Base-by-base conservation (phyloP, 306 rosid species). In the Acacia crassicarpa region DNA sequence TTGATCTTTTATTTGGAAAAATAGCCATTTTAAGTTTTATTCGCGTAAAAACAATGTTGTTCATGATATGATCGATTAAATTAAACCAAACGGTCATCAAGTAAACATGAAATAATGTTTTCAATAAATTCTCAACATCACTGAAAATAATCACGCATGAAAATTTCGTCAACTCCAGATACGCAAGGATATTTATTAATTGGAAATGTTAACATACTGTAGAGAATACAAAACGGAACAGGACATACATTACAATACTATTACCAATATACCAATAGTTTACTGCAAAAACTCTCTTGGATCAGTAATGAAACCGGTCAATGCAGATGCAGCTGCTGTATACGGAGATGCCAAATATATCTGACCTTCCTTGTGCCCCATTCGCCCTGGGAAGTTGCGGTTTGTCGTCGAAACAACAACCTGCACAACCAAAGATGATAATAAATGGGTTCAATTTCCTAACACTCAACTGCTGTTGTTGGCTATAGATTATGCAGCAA, bases 311-410 rank as follows among this genome's bases (percentile, higher is more conserved):
- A 81, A 90, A 58, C 99, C 99, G 5, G 99, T 95, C 90, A 95
- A 90, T 23, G 99, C 99, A 40, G 99, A 95, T 73, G 99, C 98
- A 8, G 99, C 99, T 9, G 99, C 97, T 15, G 99, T 95, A 76
- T 85, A 93, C 15, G 99, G 98, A 1, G 99, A 95, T 78, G 98
- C 99, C 77, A 95, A 89, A 77, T 93, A 95, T 80, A 95, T 86
- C 83, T 93, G 87, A 70, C 99, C 99, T 86, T 95, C 99, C 75
- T 82, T 92, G 88, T 95, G 99, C 20, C 99, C 99, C 99, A 95
- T 95, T 85, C 98, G 86, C 3, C 99, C 99, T 0, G 96, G 99
- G 88, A 95, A 93, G 91, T 95, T 95, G 80, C 98, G 90, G 82
- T 95, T 95, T 5, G 98, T 87, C 6, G 90, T 87, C 68, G 90